phyloP scores from a whole-genome alignment of 331 rosid genomes.

The Saraca asoca region DNA sequence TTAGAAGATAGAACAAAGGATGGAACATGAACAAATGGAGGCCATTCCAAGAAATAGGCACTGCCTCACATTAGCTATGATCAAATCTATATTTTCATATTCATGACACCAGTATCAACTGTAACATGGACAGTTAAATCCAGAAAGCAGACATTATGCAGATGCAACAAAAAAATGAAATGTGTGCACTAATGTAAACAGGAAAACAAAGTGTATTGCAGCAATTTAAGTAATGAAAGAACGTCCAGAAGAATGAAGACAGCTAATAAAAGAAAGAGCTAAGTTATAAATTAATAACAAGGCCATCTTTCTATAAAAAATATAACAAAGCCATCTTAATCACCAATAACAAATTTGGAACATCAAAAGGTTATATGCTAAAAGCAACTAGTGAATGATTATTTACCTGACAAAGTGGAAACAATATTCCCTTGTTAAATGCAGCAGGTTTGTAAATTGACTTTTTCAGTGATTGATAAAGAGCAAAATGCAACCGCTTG shows the following conservation, averaged over 20 bases:
- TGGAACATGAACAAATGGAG: neutral
- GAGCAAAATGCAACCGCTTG: slow-evolving; percentile 75
- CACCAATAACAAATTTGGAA: slow-evolving; percentile 4
- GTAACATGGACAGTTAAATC: neutral
- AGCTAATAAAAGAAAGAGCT: slow-evolving; percentile 6
- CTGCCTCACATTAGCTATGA: neutral
- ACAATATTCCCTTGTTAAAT: slow-evolving; percentile 71
- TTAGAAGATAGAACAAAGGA: slow-evolving; percentile 1
- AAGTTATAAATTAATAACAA: too few relatives aligned
- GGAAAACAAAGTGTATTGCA: neutral
- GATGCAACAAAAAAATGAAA: neutral
- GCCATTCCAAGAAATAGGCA: neutral
- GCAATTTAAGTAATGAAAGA: slow-evolving; percentile 7
- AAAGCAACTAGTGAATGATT: slow-evolving; percentile 14
- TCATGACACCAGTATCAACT: too few relatives aligned
- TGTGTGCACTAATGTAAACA: neutral
- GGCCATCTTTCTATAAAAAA: too few relatives aligned
- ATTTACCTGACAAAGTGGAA: slow-evolving; percentile 84
- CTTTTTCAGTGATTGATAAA: slow-evolving; percentile 76
- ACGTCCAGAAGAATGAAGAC: neutral
- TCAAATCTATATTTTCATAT: too few relatives aligned
- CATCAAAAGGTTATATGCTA: neutral
- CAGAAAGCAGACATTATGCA: neutral
- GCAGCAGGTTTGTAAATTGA: slow-evolving; percentile 81
- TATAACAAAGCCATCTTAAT: neutral